phyloP scores from a whole-genome alignment of 73 alveolate genomes.

The Symbiodinium pilosum region DNA sequence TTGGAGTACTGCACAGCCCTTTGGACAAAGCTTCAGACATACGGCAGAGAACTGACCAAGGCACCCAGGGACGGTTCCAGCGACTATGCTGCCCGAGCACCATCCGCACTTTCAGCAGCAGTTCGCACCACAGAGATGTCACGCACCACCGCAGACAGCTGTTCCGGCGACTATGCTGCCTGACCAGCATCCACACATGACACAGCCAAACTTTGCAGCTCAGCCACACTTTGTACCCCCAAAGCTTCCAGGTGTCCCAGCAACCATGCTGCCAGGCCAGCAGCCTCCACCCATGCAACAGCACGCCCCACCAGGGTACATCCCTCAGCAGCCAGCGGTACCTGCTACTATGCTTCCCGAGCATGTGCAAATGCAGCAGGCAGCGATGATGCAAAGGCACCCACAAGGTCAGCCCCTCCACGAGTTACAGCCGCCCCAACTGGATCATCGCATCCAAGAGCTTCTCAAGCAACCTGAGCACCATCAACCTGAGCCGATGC shows the following conservation, averaged over 20 bases:
- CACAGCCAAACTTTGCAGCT: not conserved
- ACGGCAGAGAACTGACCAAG: too few relatives aligned
- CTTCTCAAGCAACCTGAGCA: not conserved
- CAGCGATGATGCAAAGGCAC: not conserved
- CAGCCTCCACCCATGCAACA: not conserved
- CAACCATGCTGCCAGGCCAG: constrained; percentile 16
- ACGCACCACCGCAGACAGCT: not conserved
- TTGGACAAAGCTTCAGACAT: too few relatives aligned
- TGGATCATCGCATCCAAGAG: not conserved
- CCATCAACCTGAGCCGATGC: not conserved
- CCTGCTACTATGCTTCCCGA: not conserved
- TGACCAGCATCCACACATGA: not conserved
- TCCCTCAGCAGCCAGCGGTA: not conserved
- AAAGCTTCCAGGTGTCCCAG: not conserved
- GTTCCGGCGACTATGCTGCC: not conserved
- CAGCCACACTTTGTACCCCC: not conserved
- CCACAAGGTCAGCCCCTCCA: not conserved
- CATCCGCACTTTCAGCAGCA: not conserved
- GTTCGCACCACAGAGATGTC: not conserved
- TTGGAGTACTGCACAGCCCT: too few relatives aligned
- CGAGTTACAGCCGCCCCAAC: not conserved
- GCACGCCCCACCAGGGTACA: not conserved
- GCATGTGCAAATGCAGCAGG: not conserved
- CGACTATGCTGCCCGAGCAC: not conserved
- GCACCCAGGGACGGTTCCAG: not conserved